Base-by-base conservation (phyloP, 805 yeast genomes). In the Starmerella riodocensis region DNA sequence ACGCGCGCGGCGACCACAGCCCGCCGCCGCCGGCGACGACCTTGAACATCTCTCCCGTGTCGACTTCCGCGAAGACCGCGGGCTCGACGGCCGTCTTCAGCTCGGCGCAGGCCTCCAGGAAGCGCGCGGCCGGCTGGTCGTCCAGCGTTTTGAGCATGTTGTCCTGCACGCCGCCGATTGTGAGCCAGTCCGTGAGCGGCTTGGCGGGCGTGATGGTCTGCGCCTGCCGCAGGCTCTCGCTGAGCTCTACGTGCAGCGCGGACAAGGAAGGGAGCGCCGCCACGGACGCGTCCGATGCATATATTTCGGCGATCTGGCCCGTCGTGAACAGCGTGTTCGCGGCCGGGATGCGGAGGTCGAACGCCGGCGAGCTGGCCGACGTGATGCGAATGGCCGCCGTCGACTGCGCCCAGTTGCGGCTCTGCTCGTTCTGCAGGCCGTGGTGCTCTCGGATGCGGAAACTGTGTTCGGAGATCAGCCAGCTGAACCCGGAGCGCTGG, bases 21-120 rank as follows among this genome's bases (percentile, higher is more conserved):
- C 83, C 78, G 2, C 85, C 85, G 1, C 84, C 85, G 4, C 85
- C 85, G 4, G 82, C 85, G 26, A 74, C 64, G 17, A 78, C 74
- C 51, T 71, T 69, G 53, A 60, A 69, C 39, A 66, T 60, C 38
- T 54, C 50, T 4, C 56, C 51, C 7, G 44, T 33, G 19, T 32
- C 39, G 14, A 50, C 31, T 46, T 50, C 50, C 21, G 55, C 55
- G 36, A 44, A 52, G 9, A 51, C 54, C 4, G 40, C 47, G 12
- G 49, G 50, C n/a, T 45, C 47, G 16, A 20, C 36, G n/a, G 42
- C 31, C 11, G 34, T 33, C 19, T 39, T 42, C n/a, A 49, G 43
- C 29, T 41, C 46, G 4, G 41, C 46, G 7, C 49, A 40, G 9
- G 40, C 45, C 46, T 74, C 77, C 38, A 78, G 57, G 43, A 56